Conservation (phyloP, 225 moss, liverwort and hornwort species). For the Asterella californica region DNA sequence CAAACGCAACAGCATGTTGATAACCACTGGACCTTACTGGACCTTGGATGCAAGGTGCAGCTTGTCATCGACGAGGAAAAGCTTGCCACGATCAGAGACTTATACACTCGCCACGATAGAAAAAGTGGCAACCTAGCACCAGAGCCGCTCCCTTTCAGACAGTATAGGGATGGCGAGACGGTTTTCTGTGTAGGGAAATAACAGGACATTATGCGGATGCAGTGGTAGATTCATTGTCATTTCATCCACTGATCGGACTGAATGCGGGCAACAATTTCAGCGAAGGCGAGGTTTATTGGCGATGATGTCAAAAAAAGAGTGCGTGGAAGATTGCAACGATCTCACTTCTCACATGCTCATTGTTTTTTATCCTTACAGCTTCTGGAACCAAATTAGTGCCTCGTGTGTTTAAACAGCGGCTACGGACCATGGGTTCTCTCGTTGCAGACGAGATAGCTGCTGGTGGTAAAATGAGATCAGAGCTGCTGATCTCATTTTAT, state of each 20-base stretch:
- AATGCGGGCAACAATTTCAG: background rate
- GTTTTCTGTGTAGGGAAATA: no score
- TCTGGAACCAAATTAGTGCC: background rate
- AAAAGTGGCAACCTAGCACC: no score
- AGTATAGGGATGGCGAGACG: no score
- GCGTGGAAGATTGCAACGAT: background rate
- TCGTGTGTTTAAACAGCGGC: background rate
- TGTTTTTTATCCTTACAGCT: background rate
- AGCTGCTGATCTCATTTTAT: conserved; percentile 76
- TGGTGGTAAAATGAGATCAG: conserved; percentile 42
- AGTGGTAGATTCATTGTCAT: background rate
- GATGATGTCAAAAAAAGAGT: background rate
- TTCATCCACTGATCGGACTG: background rate
- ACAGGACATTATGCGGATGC: no score
- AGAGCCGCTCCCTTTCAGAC: no score
- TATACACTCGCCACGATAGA: no score
- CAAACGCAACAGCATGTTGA: no score
- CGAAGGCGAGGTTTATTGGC: background rate
- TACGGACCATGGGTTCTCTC: background rate
- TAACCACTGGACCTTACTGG: no score
- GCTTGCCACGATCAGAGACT: no score
- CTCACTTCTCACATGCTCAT: background rate
- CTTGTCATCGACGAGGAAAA: no score
- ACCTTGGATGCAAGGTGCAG: no score
- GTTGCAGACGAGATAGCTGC: background rate